Percentiles rank a stretch among this genome's conserved stretches.
These are phyloP conservation scores for Aspergillus brasiliensis DNA, from an alignment of 2,329 filamentous ascomycete species.

Conservation along the genomic window DNA sequence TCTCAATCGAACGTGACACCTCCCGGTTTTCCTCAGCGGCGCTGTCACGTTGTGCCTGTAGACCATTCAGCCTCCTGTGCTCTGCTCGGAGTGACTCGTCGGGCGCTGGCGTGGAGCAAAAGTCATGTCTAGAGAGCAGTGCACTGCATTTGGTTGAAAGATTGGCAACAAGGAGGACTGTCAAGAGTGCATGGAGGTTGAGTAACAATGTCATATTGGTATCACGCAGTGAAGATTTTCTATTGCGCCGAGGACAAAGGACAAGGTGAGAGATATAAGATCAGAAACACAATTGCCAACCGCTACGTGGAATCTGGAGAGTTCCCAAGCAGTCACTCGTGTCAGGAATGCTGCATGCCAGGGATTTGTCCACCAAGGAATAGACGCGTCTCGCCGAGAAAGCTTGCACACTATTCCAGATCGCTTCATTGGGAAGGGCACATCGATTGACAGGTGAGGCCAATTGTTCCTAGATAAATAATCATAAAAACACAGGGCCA, in stretches of 20 bases:
- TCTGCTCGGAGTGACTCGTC: constrained; percentile 28
- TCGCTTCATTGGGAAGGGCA: neutral
- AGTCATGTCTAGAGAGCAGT: constrained; percentile 20
- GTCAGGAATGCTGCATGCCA: constrained; percentile 5
- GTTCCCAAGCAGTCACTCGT: neutral
- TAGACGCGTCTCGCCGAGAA: neutral
- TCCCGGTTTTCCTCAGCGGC: constrained; percentile 22
- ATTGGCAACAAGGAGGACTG: constrained; percentile 20
- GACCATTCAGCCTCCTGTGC: constrained; percentile 26
- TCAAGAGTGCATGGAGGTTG: constrained; percentile 19
- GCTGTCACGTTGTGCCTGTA: constrained; percentile 16
- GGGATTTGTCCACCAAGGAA: constrained; percentile 19
- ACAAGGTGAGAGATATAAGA: constrained; percentile 3
- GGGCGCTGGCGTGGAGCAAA: constrained; percentile 37
- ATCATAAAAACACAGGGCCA: neutral
- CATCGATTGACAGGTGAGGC: neutral
- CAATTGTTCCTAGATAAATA: no score
- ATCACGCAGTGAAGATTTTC: neutral
- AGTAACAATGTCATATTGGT: constrained; percentile 30
- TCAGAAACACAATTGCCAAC: constrained; percentile 3
- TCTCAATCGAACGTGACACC: constrained; percentile 31
- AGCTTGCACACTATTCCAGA: neutral
- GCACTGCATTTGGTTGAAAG: constrained; percentile 23
- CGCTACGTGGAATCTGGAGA: constrained; percentile 17
- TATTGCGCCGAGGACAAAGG: neutral